These are phyloP conservation scores for Ophiocordyceps camponoti-floridani DNA, from an alignment of 2,329 filamentous ascomycete genomes.

Conservation along the genomic window DNA sequence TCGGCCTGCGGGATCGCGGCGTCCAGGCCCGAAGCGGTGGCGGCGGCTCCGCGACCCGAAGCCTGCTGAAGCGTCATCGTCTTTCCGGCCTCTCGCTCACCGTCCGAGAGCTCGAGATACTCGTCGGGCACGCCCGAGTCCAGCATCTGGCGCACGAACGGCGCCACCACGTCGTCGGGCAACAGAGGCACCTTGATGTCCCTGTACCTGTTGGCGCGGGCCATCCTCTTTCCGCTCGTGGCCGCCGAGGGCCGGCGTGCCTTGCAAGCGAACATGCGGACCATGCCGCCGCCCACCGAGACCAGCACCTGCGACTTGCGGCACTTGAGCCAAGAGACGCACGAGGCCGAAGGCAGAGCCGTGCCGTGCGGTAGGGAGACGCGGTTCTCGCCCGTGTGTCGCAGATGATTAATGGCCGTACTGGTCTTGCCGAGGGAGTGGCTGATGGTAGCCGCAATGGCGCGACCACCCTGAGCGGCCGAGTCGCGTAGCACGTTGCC, in stretches of 20 bases:
- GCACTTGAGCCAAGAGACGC: conserved; percentile 47
- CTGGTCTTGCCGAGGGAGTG: conserved; percentile 60
- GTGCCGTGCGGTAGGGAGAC: conserved; percentile 45
- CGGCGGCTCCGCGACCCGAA: conserved; percentile 16
- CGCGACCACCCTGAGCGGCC: conserved; percentile 52
- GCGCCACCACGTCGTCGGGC: conserved; percentile 39
- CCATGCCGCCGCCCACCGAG: conserved; percentile 44
- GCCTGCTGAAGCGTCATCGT: conserved; percentile 32
- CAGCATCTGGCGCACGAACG: conserved; percentile 35
- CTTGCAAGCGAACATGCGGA: conserved; percentile 47
- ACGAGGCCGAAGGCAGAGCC: conserved; percentile 35
- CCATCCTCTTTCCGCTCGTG: conserved; percentile 30
- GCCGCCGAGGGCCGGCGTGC: conserved; percentile 31
- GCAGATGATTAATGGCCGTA: conserved; percentile 48
- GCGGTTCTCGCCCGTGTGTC: conserved; percentile 59
- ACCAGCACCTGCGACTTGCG: conserved; percentile 45
- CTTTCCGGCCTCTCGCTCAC: conserved; percentile 34
- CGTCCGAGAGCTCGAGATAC: conserved; percentile 32
- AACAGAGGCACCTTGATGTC: conserved; percentile 50
- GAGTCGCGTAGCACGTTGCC: conserved; percentile 34
- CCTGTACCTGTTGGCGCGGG: conserved; percentile 38
- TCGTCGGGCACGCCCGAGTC: conserved; percentile 32
- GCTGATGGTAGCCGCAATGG: conserved; percentile 55
- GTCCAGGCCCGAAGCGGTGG: conserved; percentile 28
- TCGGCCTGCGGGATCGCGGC: conserved; percentile 60